phyloP scores from a whole-genome alignment of 2,329 filamentous ascomycete genomes.

The Tricladium varicosporioides region DNA sequence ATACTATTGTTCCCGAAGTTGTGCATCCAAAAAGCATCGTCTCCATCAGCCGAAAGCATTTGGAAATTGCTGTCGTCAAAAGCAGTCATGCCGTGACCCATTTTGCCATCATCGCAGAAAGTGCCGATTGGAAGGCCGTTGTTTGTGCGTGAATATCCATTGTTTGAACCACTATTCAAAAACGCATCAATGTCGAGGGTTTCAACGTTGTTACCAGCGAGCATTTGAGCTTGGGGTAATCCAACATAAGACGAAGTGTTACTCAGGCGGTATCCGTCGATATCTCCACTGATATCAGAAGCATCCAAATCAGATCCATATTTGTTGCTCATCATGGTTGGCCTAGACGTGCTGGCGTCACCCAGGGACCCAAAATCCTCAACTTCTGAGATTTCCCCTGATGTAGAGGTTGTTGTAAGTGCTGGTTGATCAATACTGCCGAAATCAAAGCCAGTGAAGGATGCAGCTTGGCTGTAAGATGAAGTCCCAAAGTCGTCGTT shows the following conservation, averaged over 20 bases:
- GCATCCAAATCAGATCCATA: conserved; percentile 37
- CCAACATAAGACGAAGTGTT: conserved; percentile 47
- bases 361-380: conserved; percentile 53
- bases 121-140: conserved; percentile 22
- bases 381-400: conserved; percentile 65
- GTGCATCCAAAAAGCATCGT: conserved; percentile 44
- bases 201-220: conserved; percentile 46
- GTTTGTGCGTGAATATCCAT: conserved; percentile 13
- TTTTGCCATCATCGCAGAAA: conserved; percentile 38
- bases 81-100: conserved; percentile 39
- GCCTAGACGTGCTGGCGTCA: conserved; percentile 36
- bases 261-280: conserved; percentile 49
- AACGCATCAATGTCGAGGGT: conserved; percentile 56
- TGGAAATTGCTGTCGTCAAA: conserved; percentile 35
- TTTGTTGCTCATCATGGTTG: conserved; percentile 38
- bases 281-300: conserved; percentile 39
- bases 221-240: conserved; percentile 44
- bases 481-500: conserved; percentile 50
- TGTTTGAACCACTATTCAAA: conserved; percentile 39
- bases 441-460: conserved; percentile 54
- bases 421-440: conserved; percentile 53
- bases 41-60: conserved; percentile 47
- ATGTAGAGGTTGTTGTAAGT: conserved; percentile 58
- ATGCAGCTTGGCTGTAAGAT: conserved; percentile 53
- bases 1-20: conserved; percentile 32